Evolutionary conservation across 2,329 filamentous ascomycete genomes (phyloP), one percentile per base, ranked within the genome.

Genomic region (Paradendryphiella salina): DNA sequence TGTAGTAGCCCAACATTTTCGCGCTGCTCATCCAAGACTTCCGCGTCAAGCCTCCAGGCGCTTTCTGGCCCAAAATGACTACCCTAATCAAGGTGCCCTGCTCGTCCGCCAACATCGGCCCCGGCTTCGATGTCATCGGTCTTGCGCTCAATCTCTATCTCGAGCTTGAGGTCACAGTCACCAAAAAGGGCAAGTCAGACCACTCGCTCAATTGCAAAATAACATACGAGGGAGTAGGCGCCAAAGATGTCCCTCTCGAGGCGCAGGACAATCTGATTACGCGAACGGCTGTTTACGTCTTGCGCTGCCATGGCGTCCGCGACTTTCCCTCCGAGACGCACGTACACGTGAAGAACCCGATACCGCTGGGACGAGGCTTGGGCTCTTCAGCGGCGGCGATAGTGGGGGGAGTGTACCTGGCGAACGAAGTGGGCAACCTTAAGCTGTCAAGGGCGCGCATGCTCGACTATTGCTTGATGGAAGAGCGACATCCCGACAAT

Each of bases 381-480:
- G 94, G 94, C n/a, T 96, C 91, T 34, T 96, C 92, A 0, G 94
- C 93, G 23, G 92, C 94, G 4, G 94, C 94, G 7, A 93, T 97
- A 14, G 94, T 97, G 5, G 94, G 91, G 0, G 94, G 94, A 59
- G 93, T 96, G n/a, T 84, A 91, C 73, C 80, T 99, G 37, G 94
- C 87, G 33, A 96, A 94, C 76, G 87, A 95, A 72, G 88, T 94
- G 38, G 93, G 92, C 31, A 82, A 87, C 26, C 80, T 99, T 54
- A 80, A 86, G 36, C 78, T 99, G 57, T 85, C 84, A 51, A 86
- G 89, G 66, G 88, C 90, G 59, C 82, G 94, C 32, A 83, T 99
- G 71, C 86, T 99, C 65, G 94, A 99, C 76, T 99, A 91, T 73
- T 96, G 90, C 70, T 80, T 99, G 61, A 99, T 99, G 94, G 96